phyloP scores from a whole-genome alignment of 1,284 basidiomycete genomes.

The Rhizoctonia solani region DNA sequence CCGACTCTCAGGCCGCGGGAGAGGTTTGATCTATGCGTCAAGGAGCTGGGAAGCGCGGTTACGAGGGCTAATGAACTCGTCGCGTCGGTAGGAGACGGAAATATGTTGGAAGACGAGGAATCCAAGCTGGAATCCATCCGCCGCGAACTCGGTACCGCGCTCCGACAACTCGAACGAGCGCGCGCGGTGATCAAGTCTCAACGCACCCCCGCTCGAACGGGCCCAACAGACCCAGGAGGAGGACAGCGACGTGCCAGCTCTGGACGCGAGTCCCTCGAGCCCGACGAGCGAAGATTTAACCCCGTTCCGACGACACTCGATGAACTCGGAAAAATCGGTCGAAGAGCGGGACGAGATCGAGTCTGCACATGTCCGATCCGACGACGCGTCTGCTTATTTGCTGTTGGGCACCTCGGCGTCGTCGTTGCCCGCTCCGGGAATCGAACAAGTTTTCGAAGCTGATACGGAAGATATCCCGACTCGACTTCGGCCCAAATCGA shows the following conservation, averaged over 20 bases:
- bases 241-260: slow-evolving; percentile 17
- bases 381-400: slow-evolving; percentile 63
- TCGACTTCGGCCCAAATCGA: slow-evolving; percentile 49
- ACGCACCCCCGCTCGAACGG: slow-evolving; percentile 8
- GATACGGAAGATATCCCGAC: slow-evolving; percentile 51
- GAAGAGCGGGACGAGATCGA: not conserved
- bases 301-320: slow-evolving; percentile 7
- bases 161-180: slow-evolving; percentile 78
- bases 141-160: slow-evolving; percentile 69
- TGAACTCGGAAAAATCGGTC: not conserved
- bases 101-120: slow-evolving; percentile 52
- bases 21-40: slow-evolving; percentile 8
- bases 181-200: slow-evolving; percentile 63
- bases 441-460: slow-evolving; percentile 77
- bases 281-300: slow-evolving; percentile 20
- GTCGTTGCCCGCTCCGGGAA: slow-evolving; percentile 62
- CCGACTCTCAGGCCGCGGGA: slow-evolving; percentile 6
- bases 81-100: slow-evolving; percentile 38
- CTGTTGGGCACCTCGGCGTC: slow-evolving; percentile 55
- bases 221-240: slow-evolving; percentile 25
- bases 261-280: slow-evolving; percentile 32
- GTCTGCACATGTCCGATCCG: slow-evolving; percentile 42
- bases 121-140: slow-evolving; percentile 70
- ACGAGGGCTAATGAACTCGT: not conserved
- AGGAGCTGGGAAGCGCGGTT: not conserved